phyloP scores from a whole-genome alignment of 768 basidiomycete species.

The Kwoniella botswanensis region DNA sequence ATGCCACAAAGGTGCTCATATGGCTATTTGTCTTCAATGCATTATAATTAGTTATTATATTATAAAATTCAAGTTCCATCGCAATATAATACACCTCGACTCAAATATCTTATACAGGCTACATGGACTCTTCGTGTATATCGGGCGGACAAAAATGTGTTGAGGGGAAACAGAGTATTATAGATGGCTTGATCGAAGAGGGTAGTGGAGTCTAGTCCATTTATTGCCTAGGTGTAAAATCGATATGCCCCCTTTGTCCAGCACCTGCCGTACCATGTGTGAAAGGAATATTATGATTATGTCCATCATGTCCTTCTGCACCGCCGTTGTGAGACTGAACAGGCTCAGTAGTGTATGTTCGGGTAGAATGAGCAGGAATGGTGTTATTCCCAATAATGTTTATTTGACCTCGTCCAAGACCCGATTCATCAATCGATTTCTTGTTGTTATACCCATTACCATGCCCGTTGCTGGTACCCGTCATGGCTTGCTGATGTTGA shows the following conservation, averaged over 20 bases:
- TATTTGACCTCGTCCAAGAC: not conserved
- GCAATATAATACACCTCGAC: no score
- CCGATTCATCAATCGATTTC: constrained; percentile 7
- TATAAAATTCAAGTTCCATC: no score
- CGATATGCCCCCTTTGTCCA: constrained; percentile 18
- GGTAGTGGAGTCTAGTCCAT: not conserved
- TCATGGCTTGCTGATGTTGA: not conserved
- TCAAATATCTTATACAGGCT: no score
- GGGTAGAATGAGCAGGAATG: constrained; percentile 1
- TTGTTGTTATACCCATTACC: constrained; percentile 3
- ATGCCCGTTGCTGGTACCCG: not conserved
- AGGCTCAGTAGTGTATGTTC: not conserved
- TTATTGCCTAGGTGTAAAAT: constrained; percentile 7
- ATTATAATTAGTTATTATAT: no score
- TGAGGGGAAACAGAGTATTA: not conserved
- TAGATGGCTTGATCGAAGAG: not conserved
- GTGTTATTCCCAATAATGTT: constrained; percentile 4
- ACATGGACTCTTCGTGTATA: no score
- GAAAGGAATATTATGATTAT: constrained; percentile 14
- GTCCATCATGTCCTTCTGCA: constrained; percentile 1
- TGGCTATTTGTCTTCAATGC: no score
- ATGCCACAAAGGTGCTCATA: no score
- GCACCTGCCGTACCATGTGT: constrained; percentile 25
- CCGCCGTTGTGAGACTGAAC: not conserved
- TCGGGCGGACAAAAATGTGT: no score